A percentile compares a stretch with the other conserved stretches of the same genome.
phyloP scores from a whole-genome alignment of 805 yeast genomes.

The Ogataea minuta region DNA sequence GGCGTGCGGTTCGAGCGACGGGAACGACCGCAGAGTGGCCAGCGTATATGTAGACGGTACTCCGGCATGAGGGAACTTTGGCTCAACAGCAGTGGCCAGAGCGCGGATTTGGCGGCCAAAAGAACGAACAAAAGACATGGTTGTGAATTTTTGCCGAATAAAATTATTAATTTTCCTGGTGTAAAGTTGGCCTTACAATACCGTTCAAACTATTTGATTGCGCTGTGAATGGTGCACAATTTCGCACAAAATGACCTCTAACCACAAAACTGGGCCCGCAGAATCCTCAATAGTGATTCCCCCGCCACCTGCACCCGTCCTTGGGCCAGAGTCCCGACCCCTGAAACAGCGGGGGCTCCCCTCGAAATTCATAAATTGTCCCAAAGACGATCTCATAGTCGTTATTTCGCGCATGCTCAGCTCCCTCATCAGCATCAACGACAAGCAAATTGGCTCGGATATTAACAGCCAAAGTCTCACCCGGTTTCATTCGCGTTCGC shows the following conservation, averaged over 20 bases:
- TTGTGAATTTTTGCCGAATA: slow-evolving; percentile 1
- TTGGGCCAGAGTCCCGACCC: background rate
- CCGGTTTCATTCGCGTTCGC: slow-evolving; percentile 89
- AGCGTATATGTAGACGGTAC: slow-evolving; percentile 70
- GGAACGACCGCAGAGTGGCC: slow-evolving; percentile 78
- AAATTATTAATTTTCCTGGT: slow-evolving; percentile 1
- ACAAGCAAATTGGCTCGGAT: slow-evolving; percentile 35
- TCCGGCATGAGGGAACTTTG: slow-evolving; percentile 29
- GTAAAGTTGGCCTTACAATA: slow-evolving; percentile 3
- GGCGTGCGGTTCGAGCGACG: slow-evolving; percentile 82
- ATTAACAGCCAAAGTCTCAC: slow-evolving; percentile 53
- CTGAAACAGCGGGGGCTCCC: slow-evolving; percentile 37
- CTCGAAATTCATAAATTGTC: slow-evolving; percentile 57
- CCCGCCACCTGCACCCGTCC: slow-evolving; percentile 15
- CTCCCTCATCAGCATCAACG: slow-evolving; percentile 74
- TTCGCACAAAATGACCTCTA: too few species aligned
- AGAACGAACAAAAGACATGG: slow-evolving; percentile 2
- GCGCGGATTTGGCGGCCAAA: slow-evolving; percentile 1
- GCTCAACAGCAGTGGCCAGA: slow-evolving; percentile 3
- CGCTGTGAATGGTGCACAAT: too few species aligned
- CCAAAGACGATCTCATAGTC: slow-evolving; percentile 65
- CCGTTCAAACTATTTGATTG: too few species aligned
- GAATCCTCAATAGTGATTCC: slow-evolving; percentile 10
- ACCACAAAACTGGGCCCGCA: too few species aligned
- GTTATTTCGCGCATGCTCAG: slow-evolving; percentile 78